Evolutionary conservation across 163 green algal species (phyloP), one percentile per base, ranked within the genome.

Genomic region (Botryococcus braunii): DNA sequence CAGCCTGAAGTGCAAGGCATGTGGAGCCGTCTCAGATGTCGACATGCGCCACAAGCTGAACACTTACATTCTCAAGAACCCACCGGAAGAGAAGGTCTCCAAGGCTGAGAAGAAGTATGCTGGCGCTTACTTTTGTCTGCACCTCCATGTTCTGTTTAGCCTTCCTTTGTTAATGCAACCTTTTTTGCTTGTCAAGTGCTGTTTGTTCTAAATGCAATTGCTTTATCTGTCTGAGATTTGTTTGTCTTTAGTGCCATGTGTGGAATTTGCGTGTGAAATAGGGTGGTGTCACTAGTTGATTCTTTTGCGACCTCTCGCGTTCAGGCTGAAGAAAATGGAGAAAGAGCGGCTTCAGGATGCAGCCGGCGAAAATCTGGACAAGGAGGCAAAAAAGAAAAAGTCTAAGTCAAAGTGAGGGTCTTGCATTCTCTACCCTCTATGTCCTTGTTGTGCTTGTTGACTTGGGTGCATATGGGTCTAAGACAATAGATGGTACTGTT

Each of bases 11-110:
- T 99, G 94, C 88, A 97, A 97, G 79, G 69, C 78, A 39, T 93
- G 85, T 62, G 87, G 87, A 40, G 74, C 69, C 29, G 77, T 93
- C 8, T 96, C 88, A 25, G 82, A 94, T 48, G 90, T 99, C 6
- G 93, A 98, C 74, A 86, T 91, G 73, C 85, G 91, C 27, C 89
- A 97, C 79, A 96, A 95, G 77, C 82, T 99, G 25, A 96, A 93
- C 77, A 96, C 87, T 3, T 99, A 94, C 85, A 99, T 99, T 77
- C 76, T 99, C 63, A 99, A 98, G 69, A 98, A 99, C 82, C 94
- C 94, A 1, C 94, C 94, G 11, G 88, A 95, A 68, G 85, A 91
- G 69, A 96, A 95, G 77, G 69, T 95, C 34, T 88, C 74, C 76
- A 97, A 97, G 82, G 86, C 88, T 37, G 89, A 96, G 80, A 92